A percentile compares a stretch with the other conserved stretches of the same genome.
phyloP scores from a whole-genome alignment of 306 rosid species.

The Bauhinia variegata region DNA sequence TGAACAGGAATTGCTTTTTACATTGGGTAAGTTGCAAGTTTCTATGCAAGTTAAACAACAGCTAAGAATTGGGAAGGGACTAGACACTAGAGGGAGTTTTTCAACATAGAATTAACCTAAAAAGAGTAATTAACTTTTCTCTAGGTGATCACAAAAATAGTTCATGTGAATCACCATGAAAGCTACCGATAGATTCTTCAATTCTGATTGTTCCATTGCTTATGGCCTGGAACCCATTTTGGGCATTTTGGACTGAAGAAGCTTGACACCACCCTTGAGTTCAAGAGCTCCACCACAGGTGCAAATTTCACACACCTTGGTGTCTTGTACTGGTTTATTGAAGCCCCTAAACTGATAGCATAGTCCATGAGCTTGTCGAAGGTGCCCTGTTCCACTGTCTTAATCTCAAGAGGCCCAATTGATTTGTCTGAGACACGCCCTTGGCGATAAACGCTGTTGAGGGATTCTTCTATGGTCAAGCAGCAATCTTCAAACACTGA shows the following conservation, averaged over 20 bases:
- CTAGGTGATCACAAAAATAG: slow-evolving; percentile 44
- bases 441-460: slow-evolving; percentile 84
- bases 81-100: slow-evolving; percentile 27
- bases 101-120: slow-evolving; percentile 33
- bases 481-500: slow-evolving; percentile 85
- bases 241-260: slow-evolving; percentile 88
- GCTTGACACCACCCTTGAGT: slow-evolving; percentile 57
- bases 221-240: slow-evolving; percentile 81
- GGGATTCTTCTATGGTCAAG: slow-evolving; percentile 74
- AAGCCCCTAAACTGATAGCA: slow-evolving; percentile 84
- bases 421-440: slow-evolving; percentile 88
- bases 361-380: slow-evolving; percentile 94
- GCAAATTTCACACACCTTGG: slow-evolving; percentile 89
- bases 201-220: slow-evolving; percentile 61
- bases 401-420: slow-evolving; percentile 82
- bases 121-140: slow-evolving; percentile 39
- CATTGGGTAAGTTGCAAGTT: slow-evolving; percentile 63
- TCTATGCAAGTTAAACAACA: slow-evolving; percentile 43
- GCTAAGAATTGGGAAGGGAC: slow-evolving; percentile 13
- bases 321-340: slow-evolving; percentile 88
- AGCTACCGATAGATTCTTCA: no score
- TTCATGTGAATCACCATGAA: slow-evolving; percentile 47
- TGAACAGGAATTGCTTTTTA: slow-evolving; percentile 70
- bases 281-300: slow-evolving; percentile 77
- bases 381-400: slow-evolving; percentile 72